Conservation (phyloP, 192 early-diverging fungal genomes). For the Paraglomus brasilianum region DNA sequence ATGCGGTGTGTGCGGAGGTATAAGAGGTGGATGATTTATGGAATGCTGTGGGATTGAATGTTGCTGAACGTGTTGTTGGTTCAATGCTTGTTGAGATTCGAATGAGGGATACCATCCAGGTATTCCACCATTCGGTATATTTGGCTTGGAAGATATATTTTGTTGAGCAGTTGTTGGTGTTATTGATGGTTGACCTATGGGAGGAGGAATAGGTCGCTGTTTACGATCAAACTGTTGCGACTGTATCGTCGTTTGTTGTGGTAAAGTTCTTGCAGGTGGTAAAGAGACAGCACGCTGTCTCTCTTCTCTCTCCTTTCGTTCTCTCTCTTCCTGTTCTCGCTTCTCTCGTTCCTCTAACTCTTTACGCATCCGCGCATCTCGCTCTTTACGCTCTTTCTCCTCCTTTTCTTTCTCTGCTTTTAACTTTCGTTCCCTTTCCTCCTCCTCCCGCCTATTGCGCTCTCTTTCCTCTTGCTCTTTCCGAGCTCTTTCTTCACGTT, state of each 20-base stretch:
- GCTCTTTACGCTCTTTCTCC: conserved; percentile 54
- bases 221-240: conserved; percentile 16
- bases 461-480: conserved; percentile 45
- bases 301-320: conserved; percentile 28
- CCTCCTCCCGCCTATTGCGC: conserved; percentile 39
- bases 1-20: neutral
- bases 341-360: conserved; percentile 49
- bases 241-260: neutral
- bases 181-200: conserved; percentile 25
- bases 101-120: too few species aligned
- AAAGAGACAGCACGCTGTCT: conserved; percentile 12
- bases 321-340: conserved; percentile 32
- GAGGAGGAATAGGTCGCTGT: conserved; percentile 14
- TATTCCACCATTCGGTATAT: too few species aligned
- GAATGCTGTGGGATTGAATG: neutral
- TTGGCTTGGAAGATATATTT: too few species aligned
- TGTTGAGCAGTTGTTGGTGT: neutral
- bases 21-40: conserved; percentile 19
- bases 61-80: conserved; percentile 1
- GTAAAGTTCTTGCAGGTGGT: neutral
- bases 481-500: conserved; percentile 37
- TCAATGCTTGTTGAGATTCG: too few species aligned
- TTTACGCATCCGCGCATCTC: conserved; percentile 52
- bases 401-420: conserved; percentile 36
- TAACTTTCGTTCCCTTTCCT: conserved; percentile 47